phyloP scores from a whole-genome alignment of 78 protist genomes.

The Anaeramoeba flamelloides region DNA sequence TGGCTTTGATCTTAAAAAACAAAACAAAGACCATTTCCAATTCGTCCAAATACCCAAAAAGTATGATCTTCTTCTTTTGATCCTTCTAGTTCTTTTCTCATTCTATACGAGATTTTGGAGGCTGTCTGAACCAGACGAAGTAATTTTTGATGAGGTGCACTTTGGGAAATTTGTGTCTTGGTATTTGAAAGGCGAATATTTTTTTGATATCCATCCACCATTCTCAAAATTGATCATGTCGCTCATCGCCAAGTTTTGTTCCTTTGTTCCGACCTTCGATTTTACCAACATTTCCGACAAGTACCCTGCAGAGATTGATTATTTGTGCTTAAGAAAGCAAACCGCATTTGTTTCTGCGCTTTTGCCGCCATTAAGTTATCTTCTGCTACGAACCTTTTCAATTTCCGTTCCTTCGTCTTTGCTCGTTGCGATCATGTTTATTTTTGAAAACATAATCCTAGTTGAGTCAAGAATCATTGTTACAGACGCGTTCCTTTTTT shows the following conservation, averaged over 20 bases:
- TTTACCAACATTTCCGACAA: background rate
- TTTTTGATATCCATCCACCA: background rate
- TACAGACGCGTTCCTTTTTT: conserved; percentile 19
- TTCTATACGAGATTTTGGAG: background rate
- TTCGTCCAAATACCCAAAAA: too few relatives aligned
- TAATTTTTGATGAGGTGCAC: background rate
- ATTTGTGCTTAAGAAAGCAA: background rate
- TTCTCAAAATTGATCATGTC: background rate
- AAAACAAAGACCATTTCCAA: too few relatives aligned
- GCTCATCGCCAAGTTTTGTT: background rate
- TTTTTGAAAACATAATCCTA: conserved; percentile 8
- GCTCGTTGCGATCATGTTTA: background rate
- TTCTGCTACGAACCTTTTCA: background rate
- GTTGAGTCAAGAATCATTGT: conserved; percentile 19
- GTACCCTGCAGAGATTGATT: background rate
- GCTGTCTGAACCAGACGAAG: background rate
- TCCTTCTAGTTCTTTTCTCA: too few relatives aligned
- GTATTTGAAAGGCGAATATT: background rate
- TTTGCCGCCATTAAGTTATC: background rate
- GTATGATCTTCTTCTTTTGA: too few relatives aligned
- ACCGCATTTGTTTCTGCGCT: background rate
- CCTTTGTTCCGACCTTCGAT: background rate
- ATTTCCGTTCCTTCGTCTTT: background rate
- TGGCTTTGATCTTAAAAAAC: too few relatives aligned
- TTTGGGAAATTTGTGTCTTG: background rate